Evolutionary conservation across 495 filamentous ascomycete genomes (phyloP).

Genomic region (Penicillium pulvis): DNA sequence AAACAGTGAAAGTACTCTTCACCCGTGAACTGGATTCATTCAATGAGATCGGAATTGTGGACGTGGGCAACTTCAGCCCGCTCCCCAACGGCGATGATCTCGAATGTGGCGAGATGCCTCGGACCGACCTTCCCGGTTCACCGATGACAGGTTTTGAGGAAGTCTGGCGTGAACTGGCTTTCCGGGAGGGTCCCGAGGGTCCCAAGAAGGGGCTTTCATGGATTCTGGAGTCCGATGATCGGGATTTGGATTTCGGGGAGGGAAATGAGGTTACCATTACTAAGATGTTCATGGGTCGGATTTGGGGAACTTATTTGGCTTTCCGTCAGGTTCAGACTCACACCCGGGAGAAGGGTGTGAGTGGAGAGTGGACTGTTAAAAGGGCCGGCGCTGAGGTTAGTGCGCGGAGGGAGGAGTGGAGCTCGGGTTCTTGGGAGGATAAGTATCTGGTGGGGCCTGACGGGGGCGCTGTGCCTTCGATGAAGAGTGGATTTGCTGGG

Average conservation of each 20-base stretch:
- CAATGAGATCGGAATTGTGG: constrained; percentile 34
- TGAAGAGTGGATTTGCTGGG: constrained; percentile 24
- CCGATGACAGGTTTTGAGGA: constrained; percentile 42
- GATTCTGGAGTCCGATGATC: constrained; percentile 37
- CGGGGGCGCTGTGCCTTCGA: constrained; percentile 30
- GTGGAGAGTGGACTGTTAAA: constrained; percentile 22
- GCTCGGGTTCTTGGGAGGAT: constrained; percentile 22
- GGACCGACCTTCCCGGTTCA: constrained; percentile 35
- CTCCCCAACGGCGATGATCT: constrained; percentile 45
- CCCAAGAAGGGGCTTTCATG: constrained; percentile 31
- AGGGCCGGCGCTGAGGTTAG: constrained; percentile 38
- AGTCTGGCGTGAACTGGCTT: constrained; percentile 40
- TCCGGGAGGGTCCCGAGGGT: constrained; percentile 28
- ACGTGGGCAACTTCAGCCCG: constrained; percentile 38
- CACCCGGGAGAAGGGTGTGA: constrained; percentile 10
- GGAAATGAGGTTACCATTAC: constrained; percentile 22
- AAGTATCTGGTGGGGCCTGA: constrained; percentile 31
- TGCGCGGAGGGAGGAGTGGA: constrained; percentile 42
- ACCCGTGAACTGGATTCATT: constrained; percentile 45
- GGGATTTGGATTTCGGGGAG: constrained; percentile 16
- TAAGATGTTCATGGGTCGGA: constrained; percentile 39
- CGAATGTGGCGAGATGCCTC: constrained; percentile 42
- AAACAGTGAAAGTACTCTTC: constrained; percentile 36
- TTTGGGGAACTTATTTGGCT: constrained; percentile 42
- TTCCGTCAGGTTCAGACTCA: constrained; percentile 34